Evolutionary conservation across 805 yeast species (phyloP).

Genomic region (Yarrowia osloensis): DNA sequence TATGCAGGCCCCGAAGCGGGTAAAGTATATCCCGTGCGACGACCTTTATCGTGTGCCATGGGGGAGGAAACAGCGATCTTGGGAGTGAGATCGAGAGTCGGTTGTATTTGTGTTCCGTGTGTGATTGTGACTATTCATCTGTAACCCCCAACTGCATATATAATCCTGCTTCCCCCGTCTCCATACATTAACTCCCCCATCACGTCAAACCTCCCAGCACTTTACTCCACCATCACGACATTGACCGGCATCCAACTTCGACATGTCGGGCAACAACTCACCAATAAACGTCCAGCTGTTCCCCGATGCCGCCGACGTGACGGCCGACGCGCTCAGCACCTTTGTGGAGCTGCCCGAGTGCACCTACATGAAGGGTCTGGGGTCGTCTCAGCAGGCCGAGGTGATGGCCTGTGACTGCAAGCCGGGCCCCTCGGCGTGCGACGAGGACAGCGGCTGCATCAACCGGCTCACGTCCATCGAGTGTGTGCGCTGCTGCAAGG

Average conservation of each 20-base stretch:
- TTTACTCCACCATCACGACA: not conserved
- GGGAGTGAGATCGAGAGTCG: too few species aligned
- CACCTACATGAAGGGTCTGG: constrained; percentile 63
- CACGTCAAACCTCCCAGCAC: not conserved
- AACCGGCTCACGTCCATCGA: constrained; percentile 90
- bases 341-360: constrained; percentile 62
- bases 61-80: too few species aligned
- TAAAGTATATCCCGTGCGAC: too few species aligned
- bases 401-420: constrained; percentile 91
- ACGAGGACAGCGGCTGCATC: constrained; percentile 83
- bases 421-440: constrained; percentile 67
- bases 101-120: too few species aligned
- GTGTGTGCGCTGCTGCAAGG: constrained; percentile 77
- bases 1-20: too few species aligned
- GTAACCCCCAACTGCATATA: too few species aligned
- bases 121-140: too few species aligned
- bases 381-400: constrained; percentile 74
- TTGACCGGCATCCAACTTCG: too few species aligned
- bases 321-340: constrained; percentile 65
- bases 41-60: too few species aligned
- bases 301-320: constrained; percentile 49
- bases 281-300: constrained; percentile 31
- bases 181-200: too few species aligned
- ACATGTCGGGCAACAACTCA: constrained; percentile 26
- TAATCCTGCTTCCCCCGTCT: too few species aligned